Base-by-base conservation (phyloP, 208 protist genomes). In the Trypanosoma vivax region DNA sequence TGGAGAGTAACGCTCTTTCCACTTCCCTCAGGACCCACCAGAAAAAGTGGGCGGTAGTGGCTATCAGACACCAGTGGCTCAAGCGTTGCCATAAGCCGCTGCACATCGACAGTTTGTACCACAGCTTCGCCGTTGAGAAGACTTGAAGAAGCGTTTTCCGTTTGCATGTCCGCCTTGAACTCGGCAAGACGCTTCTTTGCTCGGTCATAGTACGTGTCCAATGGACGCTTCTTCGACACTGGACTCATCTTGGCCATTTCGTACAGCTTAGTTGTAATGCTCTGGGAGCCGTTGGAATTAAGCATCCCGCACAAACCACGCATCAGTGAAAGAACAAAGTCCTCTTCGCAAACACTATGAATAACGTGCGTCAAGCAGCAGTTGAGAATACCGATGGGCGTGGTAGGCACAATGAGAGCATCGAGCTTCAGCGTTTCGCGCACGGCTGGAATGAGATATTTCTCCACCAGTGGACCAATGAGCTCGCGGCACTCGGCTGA, bases 11-110 rank as follows among this genome's bases (percentile, higher is more conserved):
- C 72, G 7, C 62, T 80, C 70, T 99, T 99, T 43, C 97, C 97
- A 42, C 81, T 88, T 9, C 96, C 97, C 63, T 98, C 96, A 2
- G 96, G 96, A 11, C 96, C 97, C 3, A 98, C 91, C 5, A 99
- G 60, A 37, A 98, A 88, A 51, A 99, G 87, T 5, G 96, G 94
- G 56, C 85, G 79, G 60, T 62, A 89, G 21, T 49, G 50, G 16
- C 30, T 13, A 25, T 82, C 61, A 25, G 68, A 43, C 5, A 98
- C 48, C 50, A 97, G 94, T 18, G 96, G 94, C 33, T 55, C 30
- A 28, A 99, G 54, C 28, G 88, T 92, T 2, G 73, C 59, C 25
- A 82, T 38, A 21, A 88, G 63, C 5, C 87, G 70, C 71, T 98
- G 90, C 50, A 98, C 79, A 46, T 98, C 95, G 1, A 86, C 77